phyloP scores from a whole-genome alignment of 441 rosid genomes.

The Aquilaria agallochum region DNA sequence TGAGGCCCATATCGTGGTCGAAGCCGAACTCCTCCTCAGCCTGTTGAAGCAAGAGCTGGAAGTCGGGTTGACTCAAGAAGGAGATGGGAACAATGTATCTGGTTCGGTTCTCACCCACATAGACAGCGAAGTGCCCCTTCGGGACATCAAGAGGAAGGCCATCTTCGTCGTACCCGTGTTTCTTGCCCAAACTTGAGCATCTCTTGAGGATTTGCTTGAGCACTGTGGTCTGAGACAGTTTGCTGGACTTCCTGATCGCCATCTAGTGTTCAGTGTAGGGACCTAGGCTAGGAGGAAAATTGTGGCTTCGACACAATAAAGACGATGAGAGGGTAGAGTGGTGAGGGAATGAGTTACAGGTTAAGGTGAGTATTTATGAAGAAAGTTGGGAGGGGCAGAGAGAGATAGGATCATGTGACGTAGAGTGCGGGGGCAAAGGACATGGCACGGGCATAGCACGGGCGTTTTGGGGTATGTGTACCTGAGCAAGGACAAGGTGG shows the following conservation, averaged over 20 bases:
- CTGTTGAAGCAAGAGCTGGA: conserved; percentile 63
- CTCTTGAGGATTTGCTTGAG: conserved; percentile 81
- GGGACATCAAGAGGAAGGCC: conserved; percentile 89
- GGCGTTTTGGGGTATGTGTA: conserved; percentile 51
- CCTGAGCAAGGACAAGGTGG: conserved; percentile 46
- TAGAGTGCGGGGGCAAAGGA: conserved; percentile 28
- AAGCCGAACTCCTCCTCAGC: conserved; percentile 99
- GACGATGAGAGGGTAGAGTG: neutral
- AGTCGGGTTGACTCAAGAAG: conserved; percentile 70
- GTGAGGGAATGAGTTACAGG: conserved; percentile 8
- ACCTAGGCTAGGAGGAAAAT: neutral
- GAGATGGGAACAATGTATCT: conserved; percentile 94
- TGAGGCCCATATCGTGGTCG: conserved; percentile 92
- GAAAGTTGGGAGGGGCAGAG: conserved; percentile 18
- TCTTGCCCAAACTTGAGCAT: conserved; percentile 92
- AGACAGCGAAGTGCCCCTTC: conserved; percentile 91
- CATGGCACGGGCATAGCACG: conserved; percentile 26
- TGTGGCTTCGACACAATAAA: neutral
- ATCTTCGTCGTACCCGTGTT: conserved; percentile 49
- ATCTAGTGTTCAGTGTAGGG: conserved; percentile 21
- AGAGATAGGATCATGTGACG: conserved; percentile 23
- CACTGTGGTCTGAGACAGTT: conserved; percentile 64
- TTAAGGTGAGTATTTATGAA: conserved; percentile 31
- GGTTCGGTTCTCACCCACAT: conserved; percentile 81
- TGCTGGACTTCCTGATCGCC: conserved; percentile 67